Evolutionary conservation across 192 early-diverging fungal species (phyloP), one percentile per base, ranked within the genome.

Genomic region (Spinellus fusiger): DNA sequence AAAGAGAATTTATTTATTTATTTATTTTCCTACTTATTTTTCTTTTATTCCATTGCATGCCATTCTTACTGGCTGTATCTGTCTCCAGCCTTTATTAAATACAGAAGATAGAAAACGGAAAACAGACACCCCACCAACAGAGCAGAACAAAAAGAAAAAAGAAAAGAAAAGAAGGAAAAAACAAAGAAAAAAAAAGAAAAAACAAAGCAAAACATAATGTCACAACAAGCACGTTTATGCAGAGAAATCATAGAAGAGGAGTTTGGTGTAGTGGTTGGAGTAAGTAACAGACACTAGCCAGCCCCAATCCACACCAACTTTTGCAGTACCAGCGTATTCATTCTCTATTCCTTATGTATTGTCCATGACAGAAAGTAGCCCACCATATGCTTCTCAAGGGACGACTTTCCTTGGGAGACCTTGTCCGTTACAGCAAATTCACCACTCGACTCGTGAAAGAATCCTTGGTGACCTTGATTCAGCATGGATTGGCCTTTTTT

Each of bases 401-500:
- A 16, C 89, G 93, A 20, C 68, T 84, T 57, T 65, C 85, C 1
- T 75, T 94, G 15, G 54, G 49, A 2, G 51, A 65, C 35, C 62
- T 93, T 20, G 67, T 77, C 7, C 73, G 66, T n/a, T 59, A 76
- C 23, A 78, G 82, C 9, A 56, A 75, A 15, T 66, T 89, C 5
- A 59, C 73, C 1, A 52, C 70, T 6, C 62, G 64, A 32, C 77
- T 84, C 25, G 82, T 90, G 8, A 82, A 86, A 22, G 90, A 94
- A 68, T 75, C 77, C 26, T 76, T 97, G 18, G 81, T 88, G 13
- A 80, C 93, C 3, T 75, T 97, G 54, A 89, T 97, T 44, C 94
- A 97, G 70, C 94, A 97, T 72, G 80, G 84, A 64, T 52, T 93
- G 3, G 86, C 74, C 10, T 84, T 83, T 7, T 91, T 87, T 64